A percentile compares a stretch with the other conserved stretches of the same genome.
These are phyloP conservation scores for Cydonia oblonga DNA, from an alignment of 331 rosid genomes.

Conservation along the genomic window DNA sequence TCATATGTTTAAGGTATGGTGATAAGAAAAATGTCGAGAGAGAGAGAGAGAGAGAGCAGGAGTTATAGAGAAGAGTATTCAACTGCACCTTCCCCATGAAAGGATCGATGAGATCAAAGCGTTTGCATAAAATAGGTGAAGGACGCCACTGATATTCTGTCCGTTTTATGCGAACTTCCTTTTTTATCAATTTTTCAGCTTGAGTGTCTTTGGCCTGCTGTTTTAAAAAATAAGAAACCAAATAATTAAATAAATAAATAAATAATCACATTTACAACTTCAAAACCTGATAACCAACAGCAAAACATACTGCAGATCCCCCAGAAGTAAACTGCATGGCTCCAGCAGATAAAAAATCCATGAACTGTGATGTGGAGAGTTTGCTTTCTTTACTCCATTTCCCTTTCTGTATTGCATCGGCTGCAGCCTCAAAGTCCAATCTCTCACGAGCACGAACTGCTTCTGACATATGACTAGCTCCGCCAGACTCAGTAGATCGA, in stretches of 20 bases:
- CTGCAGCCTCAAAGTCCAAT: constrained; percentile 91
- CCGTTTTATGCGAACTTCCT: constrained; percentile 61
- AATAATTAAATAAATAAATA: constrained; percentile 12
- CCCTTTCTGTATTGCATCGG: constrained; percentile 76
- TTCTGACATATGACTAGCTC: constrained; percentile 27
- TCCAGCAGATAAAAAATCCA: constrained; percentile 55
- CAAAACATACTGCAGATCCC: constrained; percentile 53
- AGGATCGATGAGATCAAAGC: constrained; percentile 95
- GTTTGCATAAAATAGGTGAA: constrained; percentile 87
- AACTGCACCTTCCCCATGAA: constrained; percentile 81
- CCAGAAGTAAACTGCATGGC: constrained; percentile 77
- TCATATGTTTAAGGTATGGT: background rate
- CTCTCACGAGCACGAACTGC: constrained; percentile 82
- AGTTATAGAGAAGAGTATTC: background rate
- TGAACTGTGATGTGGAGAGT: constrained; percentile 30
- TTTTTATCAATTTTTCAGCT: constrained; percentile 31
- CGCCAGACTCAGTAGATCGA: constrained; percentile 57
- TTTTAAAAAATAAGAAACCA: constrained; percentile 22
- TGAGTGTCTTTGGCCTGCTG: constrained; percentile 54
- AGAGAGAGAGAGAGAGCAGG: background rate
- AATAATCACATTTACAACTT: constrained; percentile 2
- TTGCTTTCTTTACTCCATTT: constrained; percentile 47
- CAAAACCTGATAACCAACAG: constrained; percentile 6
- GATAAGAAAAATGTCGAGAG: background rate
- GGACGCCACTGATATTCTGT: constrained; percentile 96